phyloP scores from a whole-genome alignment of 1,284 basidiomycete species.

The Trametes hirsuta region DNA sequence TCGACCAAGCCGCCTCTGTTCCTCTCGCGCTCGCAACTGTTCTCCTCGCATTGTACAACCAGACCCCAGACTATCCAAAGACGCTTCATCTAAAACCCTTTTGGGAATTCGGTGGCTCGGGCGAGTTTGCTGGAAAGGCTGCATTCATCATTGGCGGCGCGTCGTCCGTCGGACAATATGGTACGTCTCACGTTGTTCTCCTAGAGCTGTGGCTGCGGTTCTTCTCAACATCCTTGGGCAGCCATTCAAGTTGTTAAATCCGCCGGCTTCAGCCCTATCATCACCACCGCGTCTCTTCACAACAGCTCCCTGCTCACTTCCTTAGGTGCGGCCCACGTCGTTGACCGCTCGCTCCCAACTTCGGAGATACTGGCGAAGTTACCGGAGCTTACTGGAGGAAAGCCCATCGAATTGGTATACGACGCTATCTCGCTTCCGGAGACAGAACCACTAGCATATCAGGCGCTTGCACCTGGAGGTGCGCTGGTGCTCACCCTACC shows the following conservation, averaged over 20 bases:
- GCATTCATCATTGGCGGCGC: slow-evolving; percentile 49
- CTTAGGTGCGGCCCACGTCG: slow-evolving; percentile 56
- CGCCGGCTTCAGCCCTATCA: slow-evolving; percentile 56
- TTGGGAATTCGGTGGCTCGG: slow-evolving; percentile 35
- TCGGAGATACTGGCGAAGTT: slow-evolving; percentile 29
- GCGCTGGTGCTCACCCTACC: slow-evolving; percentile 21
- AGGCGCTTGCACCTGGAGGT: slow-evolving; percentile 33
- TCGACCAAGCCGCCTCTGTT: slow-evolving; percentile 41
- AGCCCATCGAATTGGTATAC: slow-evolving; percentile 40
- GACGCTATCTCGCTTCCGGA: slow-evolving; percentile 36
- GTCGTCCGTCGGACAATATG: slow-evolving; percentile 46
- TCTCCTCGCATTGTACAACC: slow-evolving; percentile 43
- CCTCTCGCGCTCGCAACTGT: slow-evolving; percentile 45
- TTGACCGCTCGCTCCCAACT: slow-evolving; percentile 44
- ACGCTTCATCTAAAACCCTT: slow-evolving; percentile 36
- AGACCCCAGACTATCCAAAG: slow-evolving; percentile 28
- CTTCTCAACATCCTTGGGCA: slow-evolving; percentile 22
- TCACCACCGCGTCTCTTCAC: slow-evolving; percentile 52
- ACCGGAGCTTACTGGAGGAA: slow-evolving; percentile 28
- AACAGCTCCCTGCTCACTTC: slow-evolving; percentile 47
- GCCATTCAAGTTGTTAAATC: slow-evolving; percentile 58
- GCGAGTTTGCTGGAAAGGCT: slow-evolving; percentile 41
- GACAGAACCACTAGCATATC: slow-evolving; percentile 29
- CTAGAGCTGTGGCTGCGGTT: neutral
- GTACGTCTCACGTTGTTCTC: slow-evolving; percentile 21